Base-by-base conservation (phyloP, 495 filamentous ascomycete genomes). In the Geoglossum glabrum region DNA sequence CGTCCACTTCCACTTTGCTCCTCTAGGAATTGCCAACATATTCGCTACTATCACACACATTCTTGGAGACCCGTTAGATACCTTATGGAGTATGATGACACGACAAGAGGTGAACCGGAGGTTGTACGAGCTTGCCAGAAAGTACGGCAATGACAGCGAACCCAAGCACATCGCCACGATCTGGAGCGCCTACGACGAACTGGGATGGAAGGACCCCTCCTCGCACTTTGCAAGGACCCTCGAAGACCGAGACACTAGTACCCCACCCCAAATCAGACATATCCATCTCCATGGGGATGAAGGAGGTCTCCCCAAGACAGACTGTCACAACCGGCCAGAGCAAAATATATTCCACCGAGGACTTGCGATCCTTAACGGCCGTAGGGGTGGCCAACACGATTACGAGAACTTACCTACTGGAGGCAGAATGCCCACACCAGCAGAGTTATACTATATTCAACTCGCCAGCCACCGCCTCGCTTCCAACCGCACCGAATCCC, bases 31-130 rank as follows among this genome's bases (percentile, higher is more conserved):
- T 19, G 21, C 8, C 6, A 62, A 59, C 28, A 58, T 30, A 15
- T 10, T 43, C 40, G 30, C 25, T 21, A 45, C 61, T 9, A 33
- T 60, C 15, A 33, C 31, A 3, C 62, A 64, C 26, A 54, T 60
- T n/a, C 26, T 64, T 19, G 62, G 56, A 15, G 61, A 64, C 27
- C 62, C 62, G 4, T 60, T 64, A 31, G 62, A 61, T 26, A 64
- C 52, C 26, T 34, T 64, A n/a, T 57, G 61, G 61, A 59, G 60
- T 34, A 49, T 64, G 10, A 27, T 64, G 46, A 64, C 61, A 6
- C 57, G 62, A 15, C 54, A 50, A 8, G 51, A 58, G 13, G 49
- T 51, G 9, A 54, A 61, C 19, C 54, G 60, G 8, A 25, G 47
- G 10, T 49, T 62, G 0, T 33, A 34, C 15, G 26, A 38, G 6